Evolutionary conservation across 2,329 filamentous ascomycete species (phyloP).

Genomic region (Trichoderma asperellum): DNA sequence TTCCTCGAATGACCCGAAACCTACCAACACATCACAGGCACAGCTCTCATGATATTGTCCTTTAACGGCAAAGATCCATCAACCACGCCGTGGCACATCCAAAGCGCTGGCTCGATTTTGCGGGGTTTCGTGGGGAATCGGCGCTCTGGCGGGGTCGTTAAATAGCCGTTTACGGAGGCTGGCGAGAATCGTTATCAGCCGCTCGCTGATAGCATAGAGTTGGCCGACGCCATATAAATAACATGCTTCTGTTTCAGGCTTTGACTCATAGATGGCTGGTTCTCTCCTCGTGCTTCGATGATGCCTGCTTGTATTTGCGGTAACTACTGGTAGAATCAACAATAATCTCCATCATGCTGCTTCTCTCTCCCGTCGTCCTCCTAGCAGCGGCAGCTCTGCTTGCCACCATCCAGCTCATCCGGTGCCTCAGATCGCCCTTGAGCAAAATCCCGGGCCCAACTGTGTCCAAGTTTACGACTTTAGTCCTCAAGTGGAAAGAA

Average conservation of each 20-base stretch:
- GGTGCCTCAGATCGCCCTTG: conserved; percentile 41
- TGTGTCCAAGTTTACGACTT: conserved; percentile 54
- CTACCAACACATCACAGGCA: background rate
- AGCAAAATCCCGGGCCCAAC: conserved; percentile 53
- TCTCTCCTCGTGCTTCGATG: background rate
- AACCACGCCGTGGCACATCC: background rate
- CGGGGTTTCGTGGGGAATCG: conserved; percentile 26
- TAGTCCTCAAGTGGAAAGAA: conserved; percentile 60
- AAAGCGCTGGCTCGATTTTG: conserved; percentile 1
- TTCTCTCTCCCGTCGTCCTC: conserved; percentile 39
- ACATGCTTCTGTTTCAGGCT: background rate
- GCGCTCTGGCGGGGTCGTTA: conserved; percentile 2
- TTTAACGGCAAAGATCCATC: conserved; percentile 17
- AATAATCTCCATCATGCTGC: conserved; percentile 33
- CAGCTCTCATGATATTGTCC: conserved; percentile 18
- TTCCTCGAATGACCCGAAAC: background rate
- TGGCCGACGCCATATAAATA: background rate
- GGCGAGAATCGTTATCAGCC: background rate
- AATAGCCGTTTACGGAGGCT: conserved; percentile 15
- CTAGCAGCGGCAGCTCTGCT: conserved; percentile 35
- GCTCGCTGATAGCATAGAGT: background rate
- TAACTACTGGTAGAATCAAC: background rate
- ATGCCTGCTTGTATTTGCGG: background rate
- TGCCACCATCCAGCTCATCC: conserved; percentile 35
- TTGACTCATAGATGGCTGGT: background rate